Base-by-base conservation (phyloP, 805 yeast species). In the Blastobotrys terrestris region DNA sequence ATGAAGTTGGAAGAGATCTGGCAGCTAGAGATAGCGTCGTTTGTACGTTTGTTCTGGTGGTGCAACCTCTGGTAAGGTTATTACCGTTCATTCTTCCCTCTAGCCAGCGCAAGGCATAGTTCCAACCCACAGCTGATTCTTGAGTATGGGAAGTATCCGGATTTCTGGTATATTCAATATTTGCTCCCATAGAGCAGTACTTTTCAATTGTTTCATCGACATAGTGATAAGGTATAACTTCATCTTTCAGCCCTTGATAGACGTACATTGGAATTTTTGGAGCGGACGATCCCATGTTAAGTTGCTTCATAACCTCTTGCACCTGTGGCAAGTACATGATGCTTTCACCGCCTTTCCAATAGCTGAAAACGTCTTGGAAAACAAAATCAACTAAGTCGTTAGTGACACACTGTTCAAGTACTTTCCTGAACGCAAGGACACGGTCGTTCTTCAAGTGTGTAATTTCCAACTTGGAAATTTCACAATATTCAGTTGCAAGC, bases 221-320 rank as follows among this genome's bases (percentile, higher is more conserved):
- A 18, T 18, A 44, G 2, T 19, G 46, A 44, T 52, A 39, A n/a
- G 58, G 58, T 21, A 52, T 60, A 26, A 61, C 52, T 44, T 59
- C 60, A 46, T 62, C 66, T 19, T 46, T 31, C 13, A 48, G 52
- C 19, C 64, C 61, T 41, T 62, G 60, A 52, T 58, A 61, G n/a
- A 62, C 55, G 40, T 47, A 55, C 51, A 61, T 31, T 2, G 63
- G 66, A 20, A 53, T 35, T 13, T 39, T 49, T 2, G 64, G 64
- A 5, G 50, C 46, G 13, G 56, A 14, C 7, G 44, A 56, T 13
- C 57, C 60, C 51, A 53, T 40, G 22, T 61, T 51, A 19, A 57
- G 55, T 6, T 57, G 58, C 40, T 52, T 49, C 22, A 56, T 49
- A 43, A 53, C 43, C 42, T 53, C 46, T 16, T 39, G 48, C 19